Evolutionary conservation across 2,329 filamentous ascomycete species (phyloP), one percentile per base, ranked within the genome.

Genomic region (Fusarium pseudocircinatum): DNA sequence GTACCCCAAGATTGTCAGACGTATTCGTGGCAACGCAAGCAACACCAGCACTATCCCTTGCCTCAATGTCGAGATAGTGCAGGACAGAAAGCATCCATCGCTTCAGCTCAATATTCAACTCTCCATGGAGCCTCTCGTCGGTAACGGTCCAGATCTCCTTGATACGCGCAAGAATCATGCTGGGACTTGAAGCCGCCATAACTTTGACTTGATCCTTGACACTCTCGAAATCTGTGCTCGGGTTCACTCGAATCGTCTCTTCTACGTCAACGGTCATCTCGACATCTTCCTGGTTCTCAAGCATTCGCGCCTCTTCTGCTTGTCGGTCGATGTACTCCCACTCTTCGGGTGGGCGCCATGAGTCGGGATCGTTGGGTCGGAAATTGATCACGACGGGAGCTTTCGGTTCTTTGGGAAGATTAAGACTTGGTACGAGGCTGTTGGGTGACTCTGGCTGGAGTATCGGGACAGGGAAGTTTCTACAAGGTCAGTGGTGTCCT

Each of bases 41-140:
- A 18, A 52, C 42, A 26, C 28, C 77, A 70, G 15, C 76, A 52
- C 18, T 78, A 64, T 14, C 20, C 22, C 53, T 61, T 6, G 67
- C 62, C 2, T 78, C 72, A 37, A 84, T 83, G 42, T 84, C 85
- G 75, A 85, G 83, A 70, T 82, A 83, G 69, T 86, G 84, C 59
- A 93, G 81, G 2, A 85, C 85, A 34, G 87, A 90, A 39, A 91
- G 82, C 82, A 94, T 87, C 89, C 89, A 91, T 30, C 70, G 70
- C 74, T 89, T 88, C 76, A 88, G 88, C 69, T 88, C 86, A 53
- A 88, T 82, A 64, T 88, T 87, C 8, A 88, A 75, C 57, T 74
- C 69, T 4, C 47, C 36, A 4, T 70, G 62, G 4, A 69, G 57
- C 6, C 62, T 72, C 22, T 69, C 53, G 18, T 73, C 72, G 2